phyloP scores from a whole-genome alignment of 2,329 filamentous ascomycete species.

The Aciculosporium take region DNA sequence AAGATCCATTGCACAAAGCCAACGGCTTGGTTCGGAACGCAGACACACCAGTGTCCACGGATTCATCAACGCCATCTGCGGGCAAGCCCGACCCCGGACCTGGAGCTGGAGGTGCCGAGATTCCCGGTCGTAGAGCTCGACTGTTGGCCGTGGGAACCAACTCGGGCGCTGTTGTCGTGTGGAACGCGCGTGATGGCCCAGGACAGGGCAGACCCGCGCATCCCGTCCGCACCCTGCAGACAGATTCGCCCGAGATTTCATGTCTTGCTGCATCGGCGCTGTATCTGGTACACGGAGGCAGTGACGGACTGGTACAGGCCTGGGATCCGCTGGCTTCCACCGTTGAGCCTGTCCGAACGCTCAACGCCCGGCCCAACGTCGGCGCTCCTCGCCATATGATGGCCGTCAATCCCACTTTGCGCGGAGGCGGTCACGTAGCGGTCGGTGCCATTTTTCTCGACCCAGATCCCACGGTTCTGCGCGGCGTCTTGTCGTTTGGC shows the following conservation, averaged over 20 bases:
- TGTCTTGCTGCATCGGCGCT: constrained; percentile 71
- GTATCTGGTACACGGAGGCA: constrained; percentile 84
- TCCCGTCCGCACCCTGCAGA: constrained; percentile 72
- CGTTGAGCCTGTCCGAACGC: constrained; percentile 62
- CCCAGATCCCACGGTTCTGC: constrained; percentile 69
- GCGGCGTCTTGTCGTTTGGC: constrained; percentile 77
- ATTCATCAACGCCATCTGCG: neutral
- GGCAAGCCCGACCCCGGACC: constrained; percentile 21
- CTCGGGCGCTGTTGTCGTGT: constrained; percentile 62
- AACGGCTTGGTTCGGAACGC: constrained; percentile 35
- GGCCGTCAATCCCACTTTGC: constrained; percentile 39
- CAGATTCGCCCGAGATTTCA: constrained; percentile 77
- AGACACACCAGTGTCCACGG: constrained; percentile 21
- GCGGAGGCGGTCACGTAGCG: constrained; percentile 63
- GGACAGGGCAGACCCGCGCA: constrained; percentile 35
- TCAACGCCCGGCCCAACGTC: constrained; percentile 73
- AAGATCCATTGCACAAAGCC: constrained; percentile 52
- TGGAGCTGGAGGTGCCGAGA: constrained; percentile 34
- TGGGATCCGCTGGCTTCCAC: constrained; percentile 91
- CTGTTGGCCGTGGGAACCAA: constrained; percentile 71
- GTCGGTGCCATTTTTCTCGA: constrained; percentile 78
- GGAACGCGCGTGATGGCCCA: constrained; percentile 60
- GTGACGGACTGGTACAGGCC: constrained; percentile 85
- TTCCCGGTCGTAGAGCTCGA: constrained; percentile 74
- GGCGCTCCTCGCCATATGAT: constrained; percentile 62